phyloP scores from a whole-genome alignment of 352 stramenopile species.

The Blastocystis sp. region DNA sequence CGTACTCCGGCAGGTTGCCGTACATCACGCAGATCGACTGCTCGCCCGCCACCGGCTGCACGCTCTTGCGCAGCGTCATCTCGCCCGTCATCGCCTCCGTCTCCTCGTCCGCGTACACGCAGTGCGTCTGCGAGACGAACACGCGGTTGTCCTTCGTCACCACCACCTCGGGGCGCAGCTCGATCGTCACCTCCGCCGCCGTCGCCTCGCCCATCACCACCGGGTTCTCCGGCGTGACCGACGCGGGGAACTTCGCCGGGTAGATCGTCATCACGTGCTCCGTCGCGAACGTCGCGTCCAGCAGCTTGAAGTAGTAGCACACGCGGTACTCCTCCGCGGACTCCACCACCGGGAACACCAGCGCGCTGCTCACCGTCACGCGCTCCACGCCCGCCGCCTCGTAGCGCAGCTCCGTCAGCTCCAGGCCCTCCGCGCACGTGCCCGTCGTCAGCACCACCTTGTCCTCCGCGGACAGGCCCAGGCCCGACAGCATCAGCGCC shows the following conservation, averaged over 20 bases:
- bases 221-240: conserved; percentile 29
- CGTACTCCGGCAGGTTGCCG: conserved; percentile 7
- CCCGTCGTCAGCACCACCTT: background rate
- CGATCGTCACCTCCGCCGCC: background rate
- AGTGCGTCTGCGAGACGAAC: conserved; percentile 6
- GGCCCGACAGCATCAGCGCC: conserved; percentile 10
- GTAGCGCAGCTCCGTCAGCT: background rate
- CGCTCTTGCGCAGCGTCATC: background rate
- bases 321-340: background rate
- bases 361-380: conserved; percentile 3
- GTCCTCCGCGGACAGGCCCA: conserved; percentile 9
- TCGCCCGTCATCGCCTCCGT: background rate
- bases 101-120: background rate
- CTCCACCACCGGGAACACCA: conserved; percentile 4
- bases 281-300: conserved; percentile 16
- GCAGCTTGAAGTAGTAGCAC: conserved; percentile 43
- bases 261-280: conserved; percentile 45
- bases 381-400: conserved; percentile 12
- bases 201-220: background rate
- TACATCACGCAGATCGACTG: conserved; percentile 57
- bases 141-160: conserved; percentile 22
- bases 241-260: conserved; percentile 11
- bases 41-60: conserved; percentile 11
- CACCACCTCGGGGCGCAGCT: background rate
- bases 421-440: background rate